These are phyloP conservation scores for Talaromyces sp. DNA, from an alignment of 2,329 filamentous ascomycete species.

Conservation along the genomic window DNA sequence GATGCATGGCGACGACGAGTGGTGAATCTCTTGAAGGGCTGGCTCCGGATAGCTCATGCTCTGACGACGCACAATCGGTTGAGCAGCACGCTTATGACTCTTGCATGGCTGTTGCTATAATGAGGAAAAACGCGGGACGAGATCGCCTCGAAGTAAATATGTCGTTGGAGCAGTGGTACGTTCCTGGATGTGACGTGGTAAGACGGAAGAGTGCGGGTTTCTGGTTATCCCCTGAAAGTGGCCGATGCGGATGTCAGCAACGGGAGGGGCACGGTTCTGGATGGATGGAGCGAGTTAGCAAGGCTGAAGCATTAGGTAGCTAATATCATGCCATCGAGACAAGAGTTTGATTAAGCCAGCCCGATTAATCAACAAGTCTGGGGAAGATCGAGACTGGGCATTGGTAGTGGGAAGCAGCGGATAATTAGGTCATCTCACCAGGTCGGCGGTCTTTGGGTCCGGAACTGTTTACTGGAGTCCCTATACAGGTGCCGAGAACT, in stretches of 20 bases:
- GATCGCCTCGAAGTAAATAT: neutral
- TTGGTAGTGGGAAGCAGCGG: neutral
- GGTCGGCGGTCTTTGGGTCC: conserved; percentile 10
- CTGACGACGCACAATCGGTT: conserved; percentile 10
- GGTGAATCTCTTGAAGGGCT: neutral
- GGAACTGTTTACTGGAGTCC: conserved; percentile 6
- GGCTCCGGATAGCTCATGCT: conserved; percentile 15
- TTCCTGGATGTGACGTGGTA: conserved; percentile 3
- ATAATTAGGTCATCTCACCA: conserved; percentile 18
- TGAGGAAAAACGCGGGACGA: neutral
- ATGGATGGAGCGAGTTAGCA: conserved; percentile 3
- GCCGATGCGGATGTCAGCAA: neutral
- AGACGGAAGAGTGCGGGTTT: conserved; percentile 5
- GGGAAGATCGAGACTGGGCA: neutral
- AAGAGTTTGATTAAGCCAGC: neutral
- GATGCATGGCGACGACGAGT: conserved; percentile 35
- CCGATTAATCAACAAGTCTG: neutral
- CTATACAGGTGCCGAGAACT: neutral
- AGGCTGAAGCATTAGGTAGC: neutral
- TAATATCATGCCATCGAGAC: neutral
- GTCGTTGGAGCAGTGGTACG: neutral
- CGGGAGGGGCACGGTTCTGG: neutral
- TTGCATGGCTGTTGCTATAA: conserved; percentile 4
- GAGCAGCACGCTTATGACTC: conserved; percentile 10
- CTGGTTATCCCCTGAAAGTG: conserved; percentile 6